Evolutionary conservation across 805 yeast genomes (phyloP).

Genomic region (Hanseniaspora clermontiae): DNA sequence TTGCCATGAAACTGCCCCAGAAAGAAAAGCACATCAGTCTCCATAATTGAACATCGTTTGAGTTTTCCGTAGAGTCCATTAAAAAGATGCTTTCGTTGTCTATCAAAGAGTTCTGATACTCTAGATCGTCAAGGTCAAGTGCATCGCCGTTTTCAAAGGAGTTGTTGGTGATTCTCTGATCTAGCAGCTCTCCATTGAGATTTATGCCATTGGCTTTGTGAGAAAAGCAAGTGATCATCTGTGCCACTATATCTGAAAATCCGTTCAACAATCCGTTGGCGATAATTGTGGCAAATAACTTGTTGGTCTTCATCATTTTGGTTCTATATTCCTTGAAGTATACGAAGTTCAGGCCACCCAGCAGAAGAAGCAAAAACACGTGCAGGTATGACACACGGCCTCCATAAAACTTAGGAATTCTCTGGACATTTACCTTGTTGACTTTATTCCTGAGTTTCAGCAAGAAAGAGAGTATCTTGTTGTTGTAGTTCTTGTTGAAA

Average conservation of each 20-base stretch:
- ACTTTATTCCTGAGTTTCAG: conserved; percentile 1
- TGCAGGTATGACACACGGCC: background rate
- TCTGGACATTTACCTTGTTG: background rate
- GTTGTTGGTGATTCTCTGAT: background rate
- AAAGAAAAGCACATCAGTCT: conserved; percentile 66
- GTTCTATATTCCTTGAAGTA: conserved; percentile 3
- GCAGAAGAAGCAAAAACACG: background rate
- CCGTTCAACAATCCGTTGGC: conserved; percentile 5
- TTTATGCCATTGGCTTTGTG: background rate
- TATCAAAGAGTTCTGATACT: conserved; percentile 2
- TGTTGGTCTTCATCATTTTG: background rate
- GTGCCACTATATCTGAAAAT: conserved; percentile 5
- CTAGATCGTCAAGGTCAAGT: conserved; percentile 7
- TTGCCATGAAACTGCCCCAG: conserved; percentile 80
- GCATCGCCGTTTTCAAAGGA: background rate
- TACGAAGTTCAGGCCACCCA: background rate
- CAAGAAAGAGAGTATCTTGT: background rate
- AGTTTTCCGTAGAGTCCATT: conserved; percentile 18
- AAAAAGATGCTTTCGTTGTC: background rate
- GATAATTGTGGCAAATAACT: conserved; percentile 1
- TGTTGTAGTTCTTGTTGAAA: background rate
- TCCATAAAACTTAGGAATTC: background rate
- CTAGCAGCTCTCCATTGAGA: background rate
- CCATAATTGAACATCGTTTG: conserved; percentile 43
- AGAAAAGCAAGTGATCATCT: background rate